Base-by-base conservation (phyloP, 75 land plant genomes). In the Pinus albicaulis region DNA sequence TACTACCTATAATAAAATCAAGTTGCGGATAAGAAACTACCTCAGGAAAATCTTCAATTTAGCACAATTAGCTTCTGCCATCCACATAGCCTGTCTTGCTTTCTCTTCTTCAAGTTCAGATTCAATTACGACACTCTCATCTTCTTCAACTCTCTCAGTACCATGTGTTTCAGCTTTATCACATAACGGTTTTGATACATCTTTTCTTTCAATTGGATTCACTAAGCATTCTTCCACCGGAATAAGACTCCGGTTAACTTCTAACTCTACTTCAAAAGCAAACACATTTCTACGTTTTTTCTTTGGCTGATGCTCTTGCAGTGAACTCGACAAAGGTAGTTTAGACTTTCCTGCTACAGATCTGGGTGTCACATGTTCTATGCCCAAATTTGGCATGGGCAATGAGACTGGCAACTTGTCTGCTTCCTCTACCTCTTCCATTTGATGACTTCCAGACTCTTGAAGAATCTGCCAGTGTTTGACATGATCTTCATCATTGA, bases 11-110 rank as follows among this genome's bases (percentile, higher is more conserved):
- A 65, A 48, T 3, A 74, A 3, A 64, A 20, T 56, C 55, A 38
- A 26, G 36, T 22, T 13, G 6, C 38, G 22, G 66, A 31, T 55
- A 60, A 56, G 61, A 65, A 84, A 24, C 31, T 28, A 58, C 93
- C 93, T 91, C 55, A 91, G 7, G 38, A 91, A 61, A 41, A 83
- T 61, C 57, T 68, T 88, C 5, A 91, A 84, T 44, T 82, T 88
- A 57, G 83, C 93, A 20, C 53, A n/a, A 19, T 85, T 77, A 76
- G 70, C 82, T 80, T 90, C 90, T 20, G 72, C 78, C 55, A 71
- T 70, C 71, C 23, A 38, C 44, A 38, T 68, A n/a, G 71, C 71
- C 52, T 38, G 11, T 38, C 38, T 68, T 68, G 23, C 56, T 55
- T 24, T 24, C 74, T 52, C 74, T 15, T 72, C 74, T 55, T 55